Base-by-base conservation (phyloP, 2,329 filamentous ascomycete genomes). In the Claviceps spartinae region DNA sequence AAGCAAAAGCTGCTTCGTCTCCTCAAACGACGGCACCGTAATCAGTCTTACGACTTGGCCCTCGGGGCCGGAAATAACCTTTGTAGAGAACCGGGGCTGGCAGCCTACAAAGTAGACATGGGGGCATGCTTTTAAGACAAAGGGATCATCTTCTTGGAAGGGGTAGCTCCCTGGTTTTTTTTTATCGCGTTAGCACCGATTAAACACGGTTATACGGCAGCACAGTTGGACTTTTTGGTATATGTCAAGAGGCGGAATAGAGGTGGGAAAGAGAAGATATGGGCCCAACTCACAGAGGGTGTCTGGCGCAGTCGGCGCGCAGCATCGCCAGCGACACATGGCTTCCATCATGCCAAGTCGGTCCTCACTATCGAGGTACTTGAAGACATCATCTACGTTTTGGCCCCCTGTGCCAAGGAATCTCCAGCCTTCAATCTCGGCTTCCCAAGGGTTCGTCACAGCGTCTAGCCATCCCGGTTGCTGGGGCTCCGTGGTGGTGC, bases 371-470 rank as follows among this genome's bases (percentile, higher is more conserved):
- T 85, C 81, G 26, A 97, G 78, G 63, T 98, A 98, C 66, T 91
- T 93, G 67, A 89, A 87, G 3, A 97, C 81, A 66, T 98, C 94
- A 60, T 95, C 86, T 3, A 98, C 79, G 50, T 95, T 95, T 69
- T 98, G 93, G 0, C 93, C 93, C 38, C 87, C 86, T 0, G 86
- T 93, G 11, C 86, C 90, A 45, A 96, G 77, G 6, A 97, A 70
- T 44, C 88, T 79, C 84, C 88, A 95, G 1, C 93, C 94, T 52
- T 95, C 89, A 0, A 98, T 69, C 64, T 95, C 88, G 22, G 83
- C 88, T 60, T 94, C 86, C 83, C 86, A 95, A 0, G 93, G 93
- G 62, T 98, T 98, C 4, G 93, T 97, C 47, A 90, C 86, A 5
- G 79, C 77, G 65, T 97, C 88, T 50, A 98, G 82, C 84, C 89